Conservation (phyloP, 805 yeast species). For the Metschnikowia gelsemii region DNA sequence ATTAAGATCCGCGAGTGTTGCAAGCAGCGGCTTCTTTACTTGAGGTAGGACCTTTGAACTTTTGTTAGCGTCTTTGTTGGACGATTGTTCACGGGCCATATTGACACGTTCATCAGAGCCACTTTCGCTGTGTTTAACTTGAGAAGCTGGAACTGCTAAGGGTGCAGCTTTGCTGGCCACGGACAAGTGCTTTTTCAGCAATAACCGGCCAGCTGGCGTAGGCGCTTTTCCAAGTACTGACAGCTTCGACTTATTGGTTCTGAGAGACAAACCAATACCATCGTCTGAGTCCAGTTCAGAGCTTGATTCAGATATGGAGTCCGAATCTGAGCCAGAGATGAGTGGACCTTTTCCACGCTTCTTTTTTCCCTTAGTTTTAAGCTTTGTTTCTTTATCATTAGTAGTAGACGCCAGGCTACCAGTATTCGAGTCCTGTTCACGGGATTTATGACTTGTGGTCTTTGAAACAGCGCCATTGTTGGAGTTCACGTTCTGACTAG, state of each 20-base stretch:
- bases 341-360: too few relatives aligned
- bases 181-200: slow-evolving; percentile 5
- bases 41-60: not conserved
- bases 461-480: too few relatives aligned
- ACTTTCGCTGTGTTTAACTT: not conserved
- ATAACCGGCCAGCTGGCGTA: slow-evolving; percentile 2
- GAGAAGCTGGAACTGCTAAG: not conserved
- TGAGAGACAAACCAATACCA: not conserved
- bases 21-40: slow-evolving; percentile 5
- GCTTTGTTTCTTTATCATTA: too few relatives aligned
- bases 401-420: too few relatives aligned
- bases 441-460: too few relatives aligned
- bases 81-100: not conserved
- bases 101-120: not conserved
- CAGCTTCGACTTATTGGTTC: not conserved
- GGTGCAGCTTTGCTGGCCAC: not conserved
- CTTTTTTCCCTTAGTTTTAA: too few relatives aligned
- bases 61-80: not conserved
- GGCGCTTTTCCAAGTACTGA: not conserved
- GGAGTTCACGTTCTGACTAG: too few relatives aligned
- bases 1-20: slow-evolving; percentile 16
- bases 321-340: slow-evolving; percentile 11
- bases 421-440: too few relatives aligned
- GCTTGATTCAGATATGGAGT: slow-evolving; percentile 11
- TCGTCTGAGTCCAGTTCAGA: slow-evolving; percentile 8